Conservation (phyloP, 2,329 filamentous ascomycete species). For the Stachybotrys chartarum region DNA sequence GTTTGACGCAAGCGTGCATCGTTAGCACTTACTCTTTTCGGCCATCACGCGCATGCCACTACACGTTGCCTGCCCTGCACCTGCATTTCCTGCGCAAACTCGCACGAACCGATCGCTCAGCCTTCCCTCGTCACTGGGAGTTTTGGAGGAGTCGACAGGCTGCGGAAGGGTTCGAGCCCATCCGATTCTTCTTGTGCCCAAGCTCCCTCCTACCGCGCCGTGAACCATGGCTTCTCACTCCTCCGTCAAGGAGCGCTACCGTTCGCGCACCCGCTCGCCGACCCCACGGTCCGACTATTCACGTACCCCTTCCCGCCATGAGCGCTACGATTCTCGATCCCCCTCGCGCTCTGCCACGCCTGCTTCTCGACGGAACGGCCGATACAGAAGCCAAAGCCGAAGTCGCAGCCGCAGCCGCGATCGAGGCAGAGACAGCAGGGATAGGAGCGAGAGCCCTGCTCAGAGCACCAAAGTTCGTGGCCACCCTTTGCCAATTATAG, state of each 20-base stretch:
- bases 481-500: not conserved
- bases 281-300: slow-evolving; percentile 25
- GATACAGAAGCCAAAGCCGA: slow-evolving; percentile 15
- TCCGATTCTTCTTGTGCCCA: too few species aligned
- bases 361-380: slow-evolving; percentile 24
- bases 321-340: slow-evolving; percentile 25
- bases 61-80: too few species aligned
- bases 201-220: too few species aligned
- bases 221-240: slow-evolving; percentile 21
- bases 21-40: not conserved
- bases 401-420: slow-evolving; percentile 25
- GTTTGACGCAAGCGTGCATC: too few species aligned
- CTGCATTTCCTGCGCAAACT: too few species aligned
- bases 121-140: too few species aligned
- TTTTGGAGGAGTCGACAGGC: too few species aligned
- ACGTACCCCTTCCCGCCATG: slow-evolving; percentile 22
- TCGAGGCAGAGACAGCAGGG: slow-evolving; percentile 25
- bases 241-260: slow-evolving; percentile 22
- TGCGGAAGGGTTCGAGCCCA: too few species aligned
- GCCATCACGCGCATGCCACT: not conserved
- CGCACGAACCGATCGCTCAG: too few species aligned
- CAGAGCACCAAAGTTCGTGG: slow-evolving; percentile 46
- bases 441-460: slow-evolving; percentile 29
- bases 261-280: slow-evolving; percentile 26
- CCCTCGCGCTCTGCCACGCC: slow-evolving; percentile 23